phyloP scores from a whole-genome alignment of 2,329 filamentous ascomycete species.

The Dactylellina haptotyla region DNA sequence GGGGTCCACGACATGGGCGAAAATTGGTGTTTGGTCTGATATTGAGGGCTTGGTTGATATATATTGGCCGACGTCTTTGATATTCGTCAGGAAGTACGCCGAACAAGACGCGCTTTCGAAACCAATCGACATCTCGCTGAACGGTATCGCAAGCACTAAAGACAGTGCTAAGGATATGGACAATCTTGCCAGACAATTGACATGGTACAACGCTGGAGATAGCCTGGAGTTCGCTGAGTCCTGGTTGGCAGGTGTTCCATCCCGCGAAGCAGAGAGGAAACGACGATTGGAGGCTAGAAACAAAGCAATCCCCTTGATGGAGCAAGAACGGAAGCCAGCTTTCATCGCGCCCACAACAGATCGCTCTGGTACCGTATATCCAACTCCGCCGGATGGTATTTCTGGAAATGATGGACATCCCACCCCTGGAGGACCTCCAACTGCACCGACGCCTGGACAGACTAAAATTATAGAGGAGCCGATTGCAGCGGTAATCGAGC shows the following conservation, averaged over 20 bases:
- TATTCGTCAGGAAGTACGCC: conserved; percentile 36
- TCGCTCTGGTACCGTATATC: conserved; percentile 46
- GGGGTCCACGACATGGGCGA: conserved; percentile 21
- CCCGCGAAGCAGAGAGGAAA: conserved; percentile 35
- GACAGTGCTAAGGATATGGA: conserved; percentile 5
- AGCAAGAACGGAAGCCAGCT: conserved; percentile 1
- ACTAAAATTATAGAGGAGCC: conserved; percentile 20
- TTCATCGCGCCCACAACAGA: conserved; percentile 30
- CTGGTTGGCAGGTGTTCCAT: conserved; percentile 16
- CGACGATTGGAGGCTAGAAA: conserved; percentile 25
- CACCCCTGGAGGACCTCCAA: conserved; percentile 34
- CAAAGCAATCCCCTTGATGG: conserved; percentile 17
- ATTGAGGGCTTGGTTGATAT: conserved; percentile 43
- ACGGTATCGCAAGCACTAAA: neutral
- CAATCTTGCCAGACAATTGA: conserved; percentile 32
- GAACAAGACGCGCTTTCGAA: neutral
- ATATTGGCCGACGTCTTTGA: conserved; percentile 35
- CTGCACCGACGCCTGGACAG: conserved; percentile 37
- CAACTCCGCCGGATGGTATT: conserved; percentile 46
- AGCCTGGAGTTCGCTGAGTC: conserved; percentile 33
- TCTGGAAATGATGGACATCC: conserved; percentile 42
- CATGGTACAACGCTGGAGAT: conserved; percentile 44
- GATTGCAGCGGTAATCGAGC: conserved; percentile 10
- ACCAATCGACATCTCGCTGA: neutral
- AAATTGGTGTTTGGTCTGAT: conserved; percentile 37